These are phyloP conservation scores for Brassica cretica DNA, from an alignment of 345 rosid species.

Conservation along the genomic window DNA sequence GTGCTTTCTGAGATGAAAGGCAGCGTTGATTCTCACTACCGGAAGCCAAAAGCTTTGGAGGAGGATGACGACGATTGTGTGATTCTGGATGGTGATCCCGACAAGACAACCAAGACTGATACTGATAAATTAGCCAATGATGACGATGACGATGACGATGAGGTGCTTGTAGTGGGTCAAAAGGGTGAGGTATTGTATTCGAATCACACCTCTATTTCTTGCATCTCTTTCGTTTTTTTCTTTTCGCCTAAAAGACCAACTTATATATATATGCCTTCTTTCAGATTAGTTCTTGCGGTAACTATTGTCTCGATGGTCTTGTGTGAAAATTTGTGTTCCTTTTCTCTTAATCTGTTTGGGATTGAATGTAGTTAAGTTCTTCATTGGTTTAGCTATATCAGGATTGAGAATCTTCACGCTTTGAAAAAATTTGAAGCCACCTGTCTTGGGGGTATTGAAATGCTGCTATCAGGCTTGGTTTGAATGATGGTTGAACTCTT, in stretches of 20 bases:
- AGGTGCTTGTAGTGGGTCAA: conserved; percentile 38
- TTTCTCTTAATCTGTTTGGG: not conserved
- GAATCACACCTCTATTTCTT: not conserved
- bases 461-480: not conserved
- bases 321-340: not conserved
- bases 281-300: not conserved
- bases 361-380: too few species aligned
- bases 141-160: conserved; percentile 25
- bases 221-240: not conserved
- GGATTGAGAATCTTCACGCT: not conserved
- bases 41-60: conserved; percentile 1
- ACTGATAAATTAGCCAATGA: not conserved
- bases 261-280: not conserved
- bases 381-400: not conserved
- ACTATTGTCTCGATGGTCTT: not conserved
- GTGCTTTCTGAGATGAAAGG: conserved; percentile 26
- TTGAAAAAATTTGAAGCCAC: not conserved
- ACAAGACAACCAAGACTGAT: conserved; percentile 7
- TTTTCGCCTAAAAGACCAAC: not conserved
- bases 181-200: conserved; percentile 36
- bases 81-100: conserved; percentile 39
- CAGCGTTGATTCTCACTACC: conserved; percentile 8
- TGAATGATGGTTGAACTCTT: not conserved
- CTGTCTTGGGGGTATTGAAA: not conserved
- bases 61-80: conserved; percentile 35